A percentile compares a stretch with the other conserved stretches of the same genome.
Evolutionary conservation across 2,329 filamentous ascomycete genomes (phyloP).

Genomic region (Sporothrix luriei): DNA sequence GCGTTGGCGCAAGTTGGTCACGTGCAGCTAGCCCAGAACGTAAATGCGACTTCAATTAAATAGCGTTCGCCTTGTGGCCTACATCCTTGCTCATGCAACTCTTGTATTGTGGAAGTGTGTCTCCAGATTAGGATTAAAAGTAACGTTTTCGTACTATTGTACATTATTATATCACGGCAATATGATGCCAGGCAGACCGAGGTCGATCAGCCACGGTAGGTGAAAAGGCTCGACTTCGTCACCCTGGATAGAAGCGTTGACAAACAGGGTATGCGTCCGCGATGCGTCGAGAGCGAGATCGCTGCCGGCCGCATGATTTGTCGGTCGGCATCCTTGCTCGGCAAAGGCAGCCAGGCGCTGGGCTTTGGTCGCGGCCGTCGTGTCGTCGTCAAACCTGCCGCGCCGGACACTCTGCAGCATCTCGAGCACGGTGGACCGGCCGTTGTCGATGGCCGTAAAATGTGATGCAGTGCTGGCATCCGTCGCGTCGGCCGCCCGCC

Average conservation of each 20-base stretch:
- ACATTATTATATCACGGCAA: no score
- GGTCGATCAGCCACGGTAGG: conserved; percentile 3
- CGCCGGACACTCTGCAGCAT: conserved; percentile 40
- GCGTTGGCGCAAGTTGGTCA: background rate
- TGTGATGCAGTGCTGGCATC: conserved; percentile 44
- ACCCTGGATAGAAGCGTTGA: conserved; percentile 57
- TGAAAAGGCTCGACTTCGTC: background rate
- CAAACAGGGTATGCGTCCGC: conserved; percentile 55
- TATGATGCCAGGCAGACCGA: background rate
- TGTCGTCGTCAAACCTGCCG: conserved; percentile 30
- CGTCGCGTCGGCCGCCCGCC: conserved; percentile 43
- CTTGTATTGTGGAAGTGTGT: no score
- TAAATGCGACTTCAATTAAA: no score
- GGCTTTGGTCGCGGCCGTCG: background rate
- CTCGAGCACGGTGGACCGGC: conserved; percentile 45
- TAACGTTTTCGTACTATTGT: no score
- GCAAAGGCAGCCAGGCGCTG: background rate
- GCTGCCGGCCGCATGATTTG: conserved; percentile 44
- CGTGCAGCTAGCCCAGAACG: background rate
- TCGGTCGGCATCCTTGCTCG: conserved; percentile 37
- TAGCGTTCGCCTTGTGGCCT: background rate
- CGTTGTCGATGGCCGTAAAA: conserved; percentile 54
- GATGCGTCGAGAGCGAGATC: conserved; percentile 37
- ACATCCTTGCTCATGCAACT: background rate
- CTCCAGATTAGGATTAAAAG: no score